Conservation (phyloP, 345 rosid species). For the Eucalyptus pauciflora region DNA sequence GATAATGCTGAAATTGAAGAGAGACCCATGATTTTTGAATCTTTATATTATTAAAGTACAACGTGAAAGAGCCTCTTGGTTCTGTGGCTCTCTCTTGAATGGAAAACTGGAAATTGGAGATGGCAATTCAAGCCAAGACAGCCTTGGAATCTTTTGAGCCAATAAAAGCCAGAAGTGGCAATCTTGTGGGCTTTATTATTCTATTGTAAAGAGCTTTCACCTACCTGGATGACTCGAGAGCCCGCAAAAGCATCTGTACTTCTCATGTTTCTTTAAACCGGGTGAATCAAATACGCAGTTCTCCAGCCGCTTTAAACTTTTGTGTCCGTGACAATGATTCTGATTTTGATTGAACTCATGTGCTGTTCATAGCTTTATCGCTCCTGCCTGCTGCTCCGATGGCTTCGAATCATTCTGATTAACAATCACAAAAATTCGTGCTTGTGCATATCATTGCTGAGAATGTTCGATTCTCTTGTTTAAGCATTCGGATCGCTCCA, state of each 20-base stretch:
- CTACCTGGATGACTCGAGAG: neutral
- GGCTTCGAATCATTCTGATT: neutral
- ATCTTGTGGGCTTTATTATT: neutral
- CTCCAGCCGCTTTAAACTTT: neutral
- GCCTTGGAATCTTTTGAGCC: neutral
- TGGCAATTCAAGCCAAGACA: neutral
- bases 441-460: neutral
- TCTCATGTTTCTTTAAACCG: neutral
- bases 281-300: neutral
- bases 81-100: neutral
- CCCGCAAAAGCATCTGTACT: neutral
- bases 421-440: neutral
- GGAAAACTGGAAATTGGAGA: neutral
- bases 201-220: neutral
- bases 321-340: neutral
- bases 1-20: neutral
- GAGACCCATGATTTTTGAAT: neutral
- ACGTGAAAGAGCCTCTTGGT: neutral
- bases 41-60: neutral
- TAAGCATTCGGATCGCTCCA: neutral
- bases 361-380: neutral
- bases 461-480: neutral
- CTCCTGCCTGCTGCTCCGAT: neutral
- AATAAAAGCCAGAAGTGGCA: neutral
- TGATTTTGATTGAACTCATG: neutral